phyloP scores from a whole-genome alignment of 495 filamentous ascomycete species.

The Tetracladium setigerum region DNA sequence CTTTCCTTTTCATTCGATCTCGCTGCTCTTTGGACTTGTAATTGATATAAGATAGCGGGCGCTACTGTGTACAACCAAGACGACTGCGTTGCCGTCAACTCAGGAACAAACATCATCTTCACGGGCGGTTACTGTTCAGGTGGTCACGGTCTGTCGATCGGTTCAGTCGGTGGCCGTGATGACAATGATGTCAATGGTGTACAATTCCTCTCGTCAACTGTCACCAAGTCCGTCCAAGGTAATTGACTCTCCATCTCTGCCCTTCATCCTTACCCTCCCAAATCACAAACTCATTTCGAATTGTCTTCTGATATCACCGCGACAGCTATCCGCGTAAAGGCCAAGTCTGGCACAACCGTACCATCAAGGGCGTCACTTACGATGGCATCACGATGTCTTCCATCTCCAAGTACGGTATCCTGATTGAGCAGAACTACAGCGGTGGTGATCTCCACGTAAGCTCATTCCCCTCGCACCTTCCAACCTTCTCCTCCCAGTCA shows the following conservation, averaged over 20 bases:
- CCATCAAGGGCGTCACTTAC: constrained; percentile 49
- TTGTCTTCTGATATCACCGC: constrained; percentile 18
- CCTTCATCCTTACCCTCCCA: too few species aligned
- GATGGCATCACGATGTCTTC: constrained; percentile 45
- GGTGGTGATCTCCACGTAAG: constrained; percentile 48
- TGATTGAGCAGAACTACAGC: constrained; percentile 62
- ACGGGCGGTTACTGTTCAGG: constrained; percentile 39
- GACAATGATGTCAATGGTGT: constrained; percentile 52
- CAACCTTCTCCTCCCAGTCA: too few species aligned
- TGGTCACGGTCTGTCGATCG: constrained; percentile 58
- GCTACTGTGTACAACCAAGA: constrained; percentile 54
- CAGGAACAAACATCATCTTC: constrained; percentile 48
- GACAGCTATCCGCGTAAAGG: constrained; percentile 56
- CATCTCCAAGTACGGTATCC: constrained; percentile 53
- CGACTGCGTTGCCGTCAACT: constrained; percentile 54
- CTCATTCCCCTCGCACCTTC: too few species aligned
- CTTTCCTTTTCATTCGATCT: too few species aligned
- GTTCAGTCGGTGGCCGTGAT: constrained; percentile 51
- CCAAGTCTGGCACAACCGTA: constrained; percentile 42
- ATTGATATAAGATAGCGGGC: constrained; percentile 40
- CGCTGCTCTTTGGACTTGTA: too few species aligned
- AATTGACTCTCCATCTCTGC: too few species aligned
- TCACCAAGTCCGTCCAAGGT: constrained; percentile 43
- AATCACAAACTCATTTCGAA: not conserved
- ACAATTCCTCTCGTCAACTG: constrained; percentile 38